Base-by-base conservation (phyloP, 208 protist species). In the Lotmaria passim region DNA sequence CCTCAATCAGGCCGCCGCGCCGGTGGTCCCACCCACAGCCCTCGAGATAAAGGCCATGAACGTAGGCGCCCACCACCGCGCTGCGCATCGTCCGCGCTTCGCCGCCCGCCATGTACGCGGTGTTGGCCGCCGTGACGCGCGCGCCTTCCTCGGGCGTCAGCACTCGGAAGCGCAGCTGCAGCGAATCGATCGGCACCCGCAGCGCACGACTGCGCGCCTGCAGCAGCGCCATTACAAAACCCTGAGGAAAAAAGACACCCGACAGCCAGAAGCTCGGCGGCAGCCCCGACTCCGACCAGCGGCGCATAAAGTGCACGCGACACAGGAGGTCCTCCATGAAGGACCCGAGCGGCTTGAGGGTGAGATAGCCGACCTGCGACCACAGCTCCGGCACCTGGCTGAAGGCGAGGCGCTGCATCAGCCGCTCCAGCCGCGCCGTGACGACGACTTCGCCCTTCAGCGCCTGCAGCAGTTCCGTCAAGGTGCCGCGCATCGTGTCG, bases 211-310 rank as follows among this genome's bases (percentile, higher is more conserved):
- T 95, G 70, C 93, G 90, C 6, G 89, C 79, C 82, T 97, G 94
- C 61, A 97, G 75, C 21, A 97, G 76, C 52, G 84, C 91, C 12
- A 92, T 97, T 17, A 97, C 80, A 68, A 97, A 97, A 14, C 92
- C 94, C 60, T 97, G 98, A 12, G 98, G 97, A 75, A 99, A 99
- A 87, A 98, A 99, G 69, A 99, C 97, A 7, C 98, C 98, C 1
- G 97, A 95, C 28, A 99, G 88, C 96, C 96, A 99, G 83, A 96
- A 99, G 53, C 82, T 89, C 24, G 74, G 65, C 30, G 96, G 98
- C 14, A 86, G 77, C 1, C 96, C 98, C 23, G 91, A 53, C 56
- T 90, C 78, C 61, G 93, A 79, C 97, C 98, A 99, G 23, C 71
- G 66, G 4, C 83, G 53, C 34, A 99, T 82, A 63, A 99, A 99